Evolutionary conservation across 1,284 basidiomycete species (phyloP), one percentile per base, ranked within the genome.

Genomic region (Heimioporus retisporus): DNA sequence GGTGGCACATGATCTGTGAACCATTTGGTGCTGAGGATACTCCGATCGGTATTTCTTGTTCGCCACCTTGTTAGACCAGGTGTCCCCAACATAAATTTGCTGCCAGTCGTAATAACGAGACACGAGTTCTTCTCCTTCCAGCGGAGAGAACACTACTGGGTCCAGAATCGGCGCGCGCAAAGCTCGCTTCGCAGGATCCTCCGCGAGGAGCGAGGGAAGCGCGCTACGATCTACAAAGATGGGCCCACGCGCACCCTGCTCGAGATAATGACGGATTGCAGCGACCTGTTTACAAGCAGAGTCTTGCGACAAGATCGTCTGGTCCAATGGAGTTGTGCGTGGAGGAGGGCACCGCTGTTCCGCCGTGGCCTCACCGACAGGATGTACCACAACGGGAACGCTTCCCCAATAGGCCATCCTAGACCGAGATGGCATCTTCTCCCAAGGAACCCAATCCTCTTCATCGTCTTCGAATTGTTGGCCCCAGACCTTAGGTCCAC

Each of bases 401-500:
- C 13, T 31, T 23, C 61, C 66, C 2, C 25, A 48, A 53, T 71
- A 71, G 14, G 58, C 21, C 60, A 35, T 35, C 19, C 16, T 18
- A 4, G 10, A 18, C n/a, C 7, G 35, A 35, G 35, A 10, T 35
- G 18, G 3, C 4, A 5, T 19, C 25, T n/a, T 65, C 23, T 65
- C 58, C 69, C 64, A 74, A 28, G 72, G 70, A 18, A 73, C 72
- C 72, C 70, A 74, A 1, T 40, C 59, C 13, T 61, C 63, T 7
- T 75, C 72, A 3, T 70, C 69, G 3, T 72, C 71, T n/a, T 66
- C 55, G 42, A 73, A 59, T 7, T n/a, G 4, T 28, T 16, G 57
- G 2, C 14, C 21, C 42, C 18, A 7, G 31, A 21, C 28, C 16
- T 44, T 6, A 11, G 2, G 6, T 43, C 55, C 55, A 14, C 14